phyloP scores from a whole-genome alignment of 2,329 filamentous ascomycete species.

The Talaromyces sp. region DNA sequence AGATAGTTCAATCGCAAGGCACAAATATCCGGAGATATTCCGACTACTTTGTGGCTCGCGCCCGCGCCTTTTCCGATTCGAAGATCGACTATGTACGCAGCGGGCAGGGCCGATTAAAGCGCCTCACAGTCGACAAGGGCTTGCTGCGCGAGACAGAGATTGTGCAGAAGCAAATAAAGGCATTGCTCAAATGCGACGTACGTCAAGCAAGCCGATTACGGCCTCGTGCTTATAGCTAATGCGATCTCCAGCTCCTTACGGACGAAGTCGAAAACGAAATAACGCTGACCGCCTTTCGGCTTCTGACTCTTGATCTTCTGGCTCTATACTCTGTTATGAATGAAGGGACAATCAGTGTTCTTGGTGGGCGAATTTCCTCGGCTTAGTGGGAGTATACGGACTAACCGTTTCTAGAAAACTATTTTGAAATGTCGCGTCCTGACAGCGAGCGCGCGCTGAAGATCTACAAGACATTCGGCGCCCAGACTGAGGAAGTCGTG shows the following conservation, averaged over 20 bases:
- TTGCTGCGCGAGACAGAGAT: conserved; percentile 85
- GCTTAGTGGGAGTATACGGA: not conserved
- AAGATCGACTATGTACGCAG: conserved; percentile 85
- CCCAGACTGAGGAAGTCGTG: conserved; percentile 88
- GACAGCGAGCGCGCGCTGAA: conserved; percentile 88
- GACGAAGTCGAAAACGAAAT: conserved; percentile 95
- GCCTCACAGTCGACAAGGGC: conserved; percentile 84
- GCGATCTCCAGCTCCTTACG: conserved; percentile 63
- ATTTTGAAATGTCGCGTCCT: conserved; percentile 95
- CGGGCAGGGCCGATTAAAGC: conserved; percentile 78
- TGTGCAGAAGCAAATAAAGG: conserved; percentile 81
- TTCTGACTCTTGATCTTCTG: conserved; percentile 84
- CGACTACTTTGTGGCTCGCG: conserved; percentile 77
- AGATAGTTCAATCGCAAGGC: conserved; percentile 82
- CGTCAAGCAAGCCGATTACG: conserved; percentile 29
- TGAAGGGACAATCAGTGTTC: conserved; percentile 92
- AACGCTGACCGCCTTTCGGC: conserved; percentile 84
- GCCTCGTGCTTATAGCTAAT: conserved; percentile 12
- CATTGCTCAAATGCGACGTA: conserved; percentile 85
- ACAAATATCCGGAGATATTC: conserved; percentile 91
- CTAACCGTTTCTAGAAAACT: conserved; percentile 62
- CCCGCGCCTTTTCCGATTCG: conserved; percentile 75
- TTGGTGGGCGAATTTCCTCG: conserved; percentile 57
- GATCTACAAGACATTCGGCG: conserved; percentile 88
- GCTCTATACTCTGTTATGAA: conserved; percentile 93